Evolutionary conservation across 176 grass and related monocot genomes (phyloP).

Genomic region (Eragrostis nindensis): DNA sequence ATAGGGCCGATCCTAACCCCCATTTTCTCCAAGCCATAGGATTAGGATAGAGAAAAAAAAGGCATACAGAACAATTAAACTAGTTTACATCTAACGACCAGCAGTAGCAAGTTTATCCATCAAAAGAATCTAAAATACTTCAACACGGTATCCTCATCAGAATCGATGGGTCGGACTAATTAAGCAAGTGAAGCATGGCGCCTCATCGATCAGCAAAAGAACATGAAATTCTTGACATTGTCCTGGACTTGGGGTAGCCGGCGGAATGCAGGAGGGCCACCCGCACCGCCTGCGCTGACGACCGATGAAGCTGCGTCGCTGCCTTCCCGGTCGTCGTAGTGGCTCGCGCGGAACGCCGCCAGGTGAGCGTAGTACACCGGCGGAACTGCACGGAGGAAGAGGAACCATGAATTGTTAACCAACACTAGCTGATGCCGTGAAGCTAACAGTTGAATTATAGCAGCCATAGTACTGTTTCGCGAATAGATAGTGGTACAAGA

Average conservation of each 20-base stretch:
- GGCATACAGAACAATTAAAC: not conserved
- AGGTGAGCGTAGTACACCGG: slow-evolving; percentile 88
- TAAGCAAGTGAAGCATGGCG: no score
- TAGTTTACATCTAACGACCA: not conserved
- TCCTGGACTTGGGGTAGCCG: slow-evolving; percentile 59
- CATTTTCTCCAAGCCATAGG: no score
- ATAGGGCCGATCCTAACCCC: no score
- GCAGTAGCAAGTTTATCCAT: not conserved
- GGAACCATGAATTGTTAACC: not conserved
- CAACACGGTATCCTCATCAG: not conserved
- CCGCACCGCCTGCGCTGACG: not conserved
- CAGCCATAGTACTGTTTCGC: not conserved
- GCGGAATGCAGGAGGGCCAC: slow-evolving; percentile 21
- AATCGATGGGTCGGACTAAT: no score
- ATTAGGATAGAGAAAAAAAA: no score
- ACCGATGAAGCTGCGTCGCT: slow-evolving; percentile 31
- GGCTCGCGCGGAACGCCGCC: slow-evolving; percentile 70
- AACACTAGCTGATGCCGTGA: not conserved
- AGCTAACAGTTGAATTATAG: not conserved
- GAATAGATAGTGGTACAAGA: not conserved
- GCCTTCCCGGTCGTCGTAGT: slow-evolving; percentile 54
- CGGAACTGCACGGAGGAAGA: slow-evolving; percentile 55
- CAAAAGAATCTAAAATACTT: not conserved
- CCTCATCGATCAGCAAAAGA: slow-evolving; percentile 65
- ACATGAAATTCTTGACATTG: slow-evolving; percentile 77